A percentile compares a stretch with the other conserved stretches of the same genome.
Conservation (phyloP, 345 rosid genomes). For the Moricandia moricandioides region DNA sequence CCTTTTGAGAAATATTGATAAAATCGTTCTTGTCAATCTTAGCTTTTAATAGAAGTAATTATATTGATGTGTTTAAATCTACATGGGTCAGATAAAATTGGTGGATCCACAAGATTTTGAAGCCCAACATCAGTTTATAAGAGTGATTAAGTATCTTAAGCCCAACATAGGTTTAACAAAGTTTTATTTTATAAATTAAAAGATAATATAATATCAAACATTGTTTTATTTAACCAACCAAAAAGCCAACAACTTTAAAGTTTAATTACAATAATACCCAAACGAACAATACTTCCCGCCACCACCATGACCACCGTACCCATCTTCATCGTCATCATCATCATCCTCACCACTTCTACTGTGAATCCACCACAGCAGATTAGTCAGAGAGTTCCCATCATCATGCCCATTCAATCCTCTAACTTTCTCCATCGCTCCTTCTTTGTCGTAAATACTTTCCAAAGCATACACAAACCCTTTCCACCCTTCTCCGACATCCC, state of each 20-base stretch:
- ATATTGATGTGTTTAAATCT: slow-evolving; percentile 1
- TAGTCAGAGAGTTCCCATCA: slow-evolving; percentile 77
- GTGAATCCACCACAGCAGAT: slow-evolving; percentile 92
- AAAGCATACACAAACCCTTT: slow-evolving; percentile 88
- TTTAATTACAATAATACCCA: slow-evolving; percentile 66
- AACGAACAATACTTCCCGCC: slow-evolving; percentile 71
- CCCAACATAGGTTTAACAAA: no score
- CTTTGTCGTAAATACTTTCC: slow-evolving; percentile 73
- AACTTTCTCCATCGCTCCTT: slow-evolving; percentile 61
- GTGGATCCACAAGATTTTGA: not conserved
- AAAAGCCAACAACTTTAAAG: not conserved
- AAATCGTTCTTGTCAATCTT: slow-evolving; percentile 1
- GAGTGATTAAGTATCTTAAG: not conserved
- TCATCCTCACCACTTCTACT: slow-evolving; percentile 50
- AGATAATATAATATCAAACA: not conserved
- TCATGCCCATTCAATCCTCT: slow-evolving; percentile 52
- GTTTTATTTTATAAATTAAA: no score
- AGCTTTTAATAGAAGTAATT: slow-evolving; percentile 10
- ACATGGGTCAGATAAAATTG: slow-evolving; percentile 1
- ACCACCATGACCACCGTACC: slow-evolving; percentile 33
- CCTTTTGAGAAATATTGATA: slow-evolving; percentile 12
- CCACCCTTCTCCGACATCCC: slow-evolving; percentile 86
- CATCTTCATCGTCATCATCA: slow-evolving; percentile 14
- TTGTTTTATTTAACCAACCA: not conserved
- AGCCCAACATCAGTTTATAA: not conserved